Conservation (phyloP, 106 monocot genomes). For the Apostasia shenzhenica region DNA sequence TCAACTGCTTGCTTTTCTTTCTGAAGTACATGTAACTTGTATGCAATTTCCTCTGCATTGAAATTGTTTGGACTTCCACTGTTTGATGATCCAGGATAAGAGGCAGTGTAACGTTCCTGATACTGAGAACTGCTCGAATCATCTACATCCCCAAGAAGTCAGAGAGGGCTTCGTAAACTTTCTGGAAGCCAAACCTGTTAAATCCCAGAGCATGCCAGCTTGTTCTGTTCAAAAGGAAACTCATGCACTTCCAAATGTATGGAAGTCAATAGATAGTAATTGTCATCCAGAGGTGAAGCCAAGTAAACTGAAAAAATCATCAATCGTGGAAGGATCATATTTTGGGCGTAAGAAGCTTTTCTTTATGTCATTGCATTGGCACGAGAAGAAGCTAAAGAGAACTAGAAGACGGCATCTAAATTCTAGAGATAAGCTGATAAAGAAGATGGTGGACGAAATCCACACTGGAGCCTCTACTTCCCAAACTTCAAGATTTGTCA, state of each 20-base stretch:
- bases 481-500: slow-evolving; percentile 6
- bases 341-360: slow-evolving; percentile 57
- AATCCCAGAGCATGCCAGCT: neutral
- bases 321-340: slow-evolving; percentile 5
- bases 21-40: too few relatives aligned
- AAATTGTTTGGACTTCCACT: too few relatives aligned
- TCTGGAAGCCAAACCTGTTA: neutral
- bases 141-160: neutral
- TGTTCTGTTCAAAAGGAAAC: slow-evolving; percentile 7
- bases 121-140: neutral
- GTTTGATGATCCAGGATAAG: too few relatives aligned
- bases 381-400: slow-evolving; percentile 39
- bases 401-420: slow-evolving; percentile 19
- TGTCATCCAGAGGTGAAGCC: slow-evolving; percentile 9
- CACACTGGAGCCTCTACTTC: slow-evolving; percentile 38
- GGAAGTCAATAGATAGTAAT: neutral
- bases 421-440: slow-evolving; percentile 10
- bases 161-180: slow-evolving; percentile 5
- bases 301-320: slow-evolving; percentile 23
- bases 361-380: slow-evolving; percentile 25
- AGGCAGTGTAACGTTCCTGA: neutral
- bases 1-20: too few relatives aligned
- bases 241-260: slow-evolving; percentile 6
- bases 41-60: too few relatives aligned
- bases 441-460: neutral